Percentiles rank a stretch among this genome's conserved stretches.
Conservation (phyloP, 2,329 filamentous ascomycete genomes). For the Ophiostoma australiae region DNA sequence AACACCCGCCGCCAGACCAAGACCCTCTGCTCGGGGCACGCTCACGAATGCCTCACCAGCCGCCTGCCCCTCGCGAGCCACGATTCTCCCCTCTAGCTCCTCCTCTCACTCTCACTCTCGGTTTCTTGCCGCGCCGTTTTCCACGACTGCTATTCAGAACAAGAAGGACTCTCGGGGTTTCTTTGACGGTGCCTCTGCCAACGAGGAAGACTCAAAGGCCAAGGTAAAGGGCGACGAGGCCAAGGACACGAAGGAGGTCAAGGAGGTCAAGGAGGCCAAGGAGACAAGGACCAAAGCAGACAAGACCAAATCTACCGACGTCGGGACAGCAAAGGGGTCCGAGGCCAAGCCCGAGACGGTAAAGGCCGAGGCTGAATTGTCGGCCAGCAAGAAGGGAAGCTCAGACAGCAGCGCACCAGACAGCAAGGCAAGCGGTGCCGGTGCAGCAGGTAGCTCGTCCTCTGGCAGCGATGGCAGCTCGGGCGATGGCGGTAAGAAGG, state of each 20-base stretch:
- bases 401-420: conserved; percentile 43
- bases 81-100: not conserved
- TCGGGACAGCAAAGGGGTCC: conserved; percentile 19
- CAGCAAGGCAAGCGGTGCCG: conserved; percentile 38
- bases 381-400: conserved; percentile 37
- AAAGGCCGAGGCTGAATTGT: conserved; percentile 32
- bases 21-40: not conserved
- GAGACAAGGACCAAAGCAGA: conserved; percentile 12
- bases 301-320: conserved; percentile 16
- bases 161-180: conserved; percentile 29
- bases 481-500: conserved; percentile 63
- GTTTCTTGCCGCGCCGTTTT: conserved; percentile 21
- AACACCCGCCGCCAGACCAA: conserved; percentile 12
- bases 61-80: conserved; percentile 5
- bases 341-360: conserved; percentile 33
- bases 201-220: conserved; percentile 23
- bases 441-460: conserved; percentile 1
- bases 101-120: not conserved
- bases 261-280: conserved; percentile 11
- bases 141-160: conserved; percentile 13
- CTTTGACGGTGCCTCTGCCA: conserved; percentile 23
- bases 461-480: conserved; percentile 47
- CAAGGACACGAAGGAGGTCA: conserved; percentile 18
- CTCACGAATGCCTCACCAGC: not conserved
- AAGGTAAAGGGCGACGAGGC: conserved; percentile 26